phyloP scores from a whole-genome alignment of 441 rosid species.

The Populus hybrid region DNA sequence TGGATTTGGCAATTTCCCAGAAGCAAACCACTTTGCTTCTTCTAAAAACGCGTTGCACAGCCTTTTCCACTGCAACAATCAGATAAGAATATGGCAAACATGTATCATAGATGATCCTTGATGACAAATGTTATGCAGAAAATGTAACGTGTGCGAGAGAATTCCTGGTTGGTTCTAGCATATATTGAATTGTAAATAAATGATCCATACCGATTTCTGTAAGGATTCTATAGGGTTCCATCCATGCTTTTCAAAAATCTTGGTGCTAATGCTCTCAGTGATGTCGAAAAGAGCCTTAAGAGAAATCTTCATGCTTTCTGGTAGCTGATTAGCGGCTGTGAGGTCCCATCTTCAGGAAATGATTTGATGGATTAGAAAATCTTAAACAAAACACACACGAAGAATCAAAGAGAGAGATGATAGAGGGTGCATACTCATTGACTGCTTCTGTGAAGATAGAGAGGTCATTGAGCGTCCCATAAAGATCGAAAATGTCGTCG shows the following conservation, averaged over 20 bases:
- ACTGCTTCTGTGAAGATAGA: constrained; percentile 42
- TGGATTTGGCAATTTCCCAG: constrained; percentile 27
- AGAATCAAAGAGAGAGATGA: not conserved
- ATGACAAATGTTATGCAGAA: not conserved
- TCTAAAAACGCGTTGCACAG: constrained; percentile 51
- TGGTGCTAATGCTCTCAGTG: constrained; percentile 40
- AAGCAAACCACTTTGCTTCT: constrained; percentile 50
- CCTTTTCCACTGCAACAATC: constrained; percentile 41
- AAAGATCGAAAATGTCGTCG: constrained; percentile 56
- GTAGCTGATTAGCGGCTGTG: constrained; percentile 24
- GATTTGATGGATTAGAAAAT: not conserved
- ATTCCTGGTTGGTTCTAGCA: not conserved
- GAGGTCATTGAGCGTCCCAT: constrained; percentile 48
- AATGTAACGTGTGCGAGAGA: too few species aligned
- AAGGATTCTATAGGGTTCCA: constrained; percentile 39
- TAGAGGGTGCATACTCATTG: constrained; percentile 25
- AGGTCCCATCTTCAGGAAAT: constrained; percentile 42
- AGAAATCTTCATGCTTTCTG: constrained; percentile 43
- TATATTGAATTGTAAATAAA: not conserved
- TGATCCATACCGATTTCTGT: constrained; percentile 30
- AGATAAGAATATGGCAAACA: not conserved
- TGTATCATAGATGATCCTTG: not conserved
- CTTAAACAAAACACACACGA: not conserved
- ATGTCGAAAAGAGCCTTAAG: constrained; percentile 43
- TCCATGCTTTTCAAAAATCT: constrained; percentile 30